These are phyloP conservation scores for Neocallimastix lanati DNA, from an alignment of 192 early-diverging fungal genomes.

Conservation along the genomic window DNA sequence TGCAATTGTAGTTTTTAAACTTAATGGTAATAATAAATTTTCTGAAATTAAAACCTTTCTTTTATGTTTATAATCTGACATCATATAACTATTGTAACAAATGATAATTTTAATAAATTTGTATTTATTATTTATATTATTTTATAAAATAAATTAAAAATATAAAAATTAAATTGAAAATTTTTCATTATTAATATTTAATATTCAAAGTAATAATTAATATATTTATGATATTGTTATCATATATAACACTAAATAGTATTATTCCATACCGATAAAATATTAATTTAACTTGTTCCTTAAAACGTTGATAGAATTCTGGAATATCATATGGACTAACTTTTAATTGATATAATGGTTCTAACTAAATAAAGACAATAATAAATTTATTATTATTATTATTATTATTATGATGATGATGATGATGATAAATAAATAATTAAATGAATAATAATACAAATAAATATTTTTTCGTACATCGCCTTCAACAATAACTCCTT, in stretches of 20 bases:
- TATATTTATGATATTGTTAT: no score
- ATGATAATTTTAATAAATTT: no score
- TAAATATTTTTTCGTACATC: not conserved
- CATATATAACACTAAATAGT: no score
- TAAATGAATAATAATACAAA: not conserved
- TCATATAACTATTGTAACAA: not conserved
- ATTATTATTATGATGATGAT: no score
- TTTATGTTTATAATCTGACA: not conserved
- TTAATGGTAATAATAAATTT: not conserved
- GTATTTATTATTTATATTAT: no score
- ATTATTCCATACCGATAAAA: not conserved
- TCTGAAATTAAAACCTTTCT: not conserved
- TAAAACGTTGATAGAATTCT: not conserved
- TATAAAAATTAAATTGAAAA: conserved; percentile 29
- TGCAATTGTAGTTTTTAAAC: not conserved
- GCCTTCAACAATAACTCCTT: not conserved
- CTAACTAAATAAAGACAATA: not conserved
- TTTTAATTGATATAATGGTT: not conserved
- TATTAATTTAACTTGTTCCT: not conserved
- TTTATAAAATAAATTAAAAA: no score
- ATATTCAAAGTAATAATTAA: no score
- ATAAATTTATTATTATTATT: no score
- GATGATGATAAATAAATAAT: not conserved
- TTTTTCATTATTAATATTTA: conserved; percentile 32
- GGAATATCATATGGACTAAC: not conserved